phyloP scores from a whole-genome alignment of 805 yeast species.

The Huiozyma sinensis region DNA sequence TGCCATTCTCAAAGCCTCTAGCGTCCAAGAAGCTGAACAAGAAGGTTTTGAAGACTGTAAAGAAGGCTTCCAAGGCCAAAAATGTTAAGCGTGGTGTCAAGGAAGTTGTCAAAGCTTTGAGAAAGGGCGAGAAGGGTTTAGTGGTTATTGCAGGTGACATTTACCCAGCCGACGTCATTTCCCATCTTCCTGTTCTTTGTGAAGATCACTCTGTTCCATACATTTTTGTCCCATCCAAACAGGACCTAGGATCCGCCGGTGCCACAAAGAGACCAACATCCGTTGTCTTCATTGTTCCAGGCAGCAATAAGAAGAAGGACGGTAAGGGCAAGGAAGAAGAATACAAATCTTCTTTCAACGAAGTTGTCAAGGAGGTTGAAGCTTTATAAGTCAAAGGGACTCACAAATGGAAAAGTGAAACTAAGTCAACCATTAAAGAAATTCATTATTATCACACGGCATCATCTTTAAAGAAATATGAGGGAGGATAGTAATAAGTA shows the following conservation, averaged over 20 bases:
- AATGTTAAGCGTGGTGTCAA: slow-evolving; percentile 98
- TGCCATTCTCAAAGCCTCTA: slow-evolving; percentile 88
- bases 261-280: slow-evolving; percentile 99
- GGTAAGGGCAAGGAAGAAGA: slow-evolving; percentile 64
- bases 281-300: slow-evolving; percentile 94
- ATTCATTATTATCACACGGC: no score
- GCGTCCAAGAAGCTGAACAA: slow-evolving; percentile 95
- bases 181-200: slow-evolving; percentile 94
- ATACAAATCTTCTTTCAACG: slow-evolving; percentile 87
- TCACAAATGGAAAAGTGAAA: background rate
- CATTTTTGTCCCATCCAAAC: slow-evolving; percentile 91
- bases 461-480: no score
- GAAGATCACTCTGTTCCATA: slow-evolving; percentile 90
- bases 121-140: slow-evolving; percentile 96
- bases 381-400: slow-evolving; percentile 16
- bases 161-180: slow-evolving; percentile 92
- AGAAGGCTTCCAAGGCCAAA: slow-evolving; percentile 96
- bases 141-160: slow-evolving; percentile 97
- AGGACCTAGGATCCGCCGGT: slow-evolving; percentile 97
- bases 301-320: slow-evolving; percentile 77
- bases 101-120: slow-evolving; percentile 93
- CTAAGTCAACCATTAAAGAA: no score
- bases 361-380: slow-evolving; percentile 79
- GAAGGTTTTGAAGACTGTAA: slow-evolving; percentile 88
- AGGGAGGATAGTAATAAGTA: no score